phyloP scores from a whole-genome alignment of 768 basidiomycete genomes.

The Pseudohyphozyma bogoriensis region DNA sequence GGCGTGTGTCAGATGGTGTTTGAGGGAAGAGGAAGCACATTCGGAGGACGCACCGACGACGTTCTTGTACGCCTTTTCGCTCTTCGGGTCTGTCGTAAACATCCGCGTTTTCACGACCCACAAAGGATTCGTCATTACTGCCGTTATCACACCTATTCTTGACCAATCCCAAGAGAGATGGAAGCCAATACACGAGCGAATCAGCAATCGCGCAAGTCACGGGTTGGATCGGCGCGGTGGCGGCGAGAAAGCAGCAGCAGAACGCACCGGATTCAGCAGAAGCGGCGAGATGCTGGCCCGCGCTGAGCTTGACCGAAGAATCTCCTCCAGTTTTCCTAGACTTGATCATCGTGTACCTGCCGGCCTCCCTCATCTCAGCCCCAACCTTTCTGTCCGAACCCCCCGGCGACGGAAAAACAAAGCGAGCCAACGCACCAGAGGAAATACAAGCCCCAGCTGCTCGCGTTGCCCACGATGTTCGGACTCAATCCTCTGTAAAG shows the following conservation, averaged over 20 bases:
- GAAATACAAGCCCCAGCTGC: conserved; percentile 97
- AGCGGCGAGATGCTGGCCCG: conserved; percentile 71
- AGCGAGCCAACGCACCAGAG: conserved; percentile 62
- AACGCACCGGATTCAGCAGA: conserved; percentile 92
- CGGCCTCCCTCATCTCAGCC: background rate
- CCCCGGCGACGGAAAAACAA: background rate
- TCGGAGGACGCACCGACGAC: conserved; percentile 23
- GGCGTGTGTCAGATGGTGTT: background rate
- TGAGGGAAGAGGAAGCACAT: background rate
- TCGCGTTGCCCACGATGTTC: conserved; percentile 88
- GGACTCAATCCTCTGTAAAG: conserved; percentile 81
- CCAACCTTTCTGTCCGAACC: background rate
- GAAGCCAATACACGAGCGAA: no score
- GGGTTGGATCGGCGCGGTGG: no score
- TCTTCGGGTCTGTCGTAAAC: conserved; percentile 66
- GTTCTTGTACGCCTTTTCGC: conserved; percentile 61
- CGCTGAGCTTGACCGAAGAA: conserved; percentile 56
- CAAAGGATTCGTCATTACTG: conserved; percentile 89
- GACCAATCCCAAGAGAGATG: no score
- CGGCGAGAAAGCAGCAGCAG: conserved; percentile 18
- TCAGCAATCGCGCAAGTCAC: no score
- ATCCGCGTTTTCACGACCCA: conserved; percentile 97
- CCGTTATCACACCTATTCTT: conserved; percentile 81
- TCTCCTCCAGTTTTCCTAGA: conserved; percentile 58
- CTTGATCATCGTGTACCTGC: conserved; percentile 88